Evolutionary conservation across 495 filamentous ascomycete genomes (phyloP).

Genomic region (Beverwykella pulmonaria): DNA sequence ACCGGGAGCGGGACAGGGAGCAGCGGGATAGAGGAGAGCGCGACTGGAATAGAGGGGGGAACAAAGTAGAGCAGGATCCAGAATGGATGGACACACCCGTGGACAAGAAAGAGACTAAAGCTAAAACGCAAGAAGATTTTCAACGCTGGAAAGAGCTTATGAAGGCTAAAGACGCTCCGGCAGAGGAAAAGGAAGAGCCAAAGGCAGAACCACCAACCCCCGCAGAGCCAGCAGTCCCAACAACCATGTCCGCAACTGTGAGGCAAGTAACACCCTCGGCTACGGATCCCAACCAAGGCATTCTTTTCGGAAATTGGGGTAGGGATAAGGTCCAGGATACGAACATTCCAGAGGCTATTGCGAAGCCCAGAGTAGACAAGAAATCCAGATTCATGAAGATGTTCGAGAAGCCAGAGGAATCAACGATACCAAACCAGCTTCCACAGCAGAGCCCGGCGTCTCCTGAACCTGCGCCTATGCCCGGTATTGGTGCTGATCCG

Average conservation of each 20-base stretch:
- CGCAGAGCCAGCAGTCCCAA: background rate
- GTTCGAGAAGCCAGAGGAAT: constrained; percentile 65
- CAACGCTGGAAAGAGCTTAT: constrained; percentile 92
- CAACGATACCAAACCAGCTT: constrained; percentile 40
- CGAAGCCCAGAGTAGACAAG: constrained; percentile 54
- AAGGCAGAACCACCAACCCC: constrained; percentile 1
- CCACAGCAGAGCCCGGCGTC: constrained; percentile 35
- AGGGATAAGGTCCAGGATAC: constrained; percentile 42
- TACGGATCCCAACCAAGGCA: constrained; percentile 69
- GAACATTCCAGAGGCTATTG: constrained; percentile 42
- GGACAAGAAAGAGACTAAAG: constrained; percentile 52
- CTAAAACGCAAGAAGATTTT: constrained; percentile 87
- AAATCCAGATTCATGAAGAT: constrained; percentile 80
- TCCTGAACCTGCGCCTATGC: constrained; percentile 43
- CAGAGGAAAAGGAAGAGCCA: constrained; percentile 53
- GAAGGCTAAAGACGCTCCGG: constrained; percentile 63
- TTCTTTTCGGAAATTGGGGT: constrained; percentile 72
- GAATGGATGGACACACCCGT: constrained; percentile 54
- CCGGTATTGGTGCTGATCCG: constrained; percentile 54
- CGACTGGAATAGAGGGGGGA: constrained; percentile 41
- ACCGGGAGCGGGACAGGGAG: constrained; percentile 58
- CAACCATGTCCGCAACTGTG: background rate
- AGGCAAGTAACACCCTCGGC: constrained; percentile 52
- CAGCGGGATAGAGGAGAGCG: constrained; percentile 57
- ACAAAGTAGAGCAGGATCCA: constrained; percentile 57